Percentiles rank a stretch among this genome's conserved stretches.
These are phyloP conservation scores for Aspergillus jensenii DNA, from an alignment of 2,329 filamentous ascomycete species.

Conservation along the genomic window DNA sequence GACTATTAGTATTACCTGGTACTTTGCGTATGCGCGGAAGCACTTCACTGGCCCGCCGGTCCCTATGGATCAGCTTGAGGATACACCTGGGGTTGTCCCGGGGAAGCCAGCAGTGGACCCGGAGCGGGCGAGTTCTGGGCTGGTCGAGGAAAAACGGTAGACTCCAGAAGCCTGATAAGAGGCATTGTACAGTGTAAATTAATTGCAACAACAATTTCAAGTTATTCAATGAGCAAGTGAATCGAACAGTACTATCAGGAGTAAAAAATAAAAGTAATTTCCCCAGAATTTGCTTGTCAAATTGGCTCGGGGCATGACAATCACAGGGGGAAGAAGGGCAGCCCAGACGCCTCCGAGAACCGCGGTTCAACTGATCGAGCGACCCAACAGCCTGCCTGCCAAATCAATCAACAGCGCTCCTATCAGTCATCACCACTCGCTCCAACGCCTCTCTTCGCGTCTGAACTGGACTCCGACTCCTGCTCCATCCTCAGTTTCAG, in stretches of 20 bases:
- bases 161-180: neutral
- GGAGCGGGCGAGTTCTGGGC: conserved; percentile 27
- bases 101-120: conserved; percentile 31
- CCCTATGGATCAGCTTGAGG: conserved; percentile 26
- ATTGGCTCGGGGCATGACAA: conserved; percentile 5
- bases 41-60: conserved; percentile 61
- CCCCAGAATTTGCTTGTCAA: neutral
- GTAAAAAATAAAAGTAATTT: neutral
- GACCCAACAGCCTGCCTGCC: conserved; percentile 6
- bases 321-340: conserved; percentile 25
- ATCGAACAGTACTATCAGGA: neutral
- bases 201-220: neutral
- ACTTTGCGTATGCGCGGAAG: conserved; percentile 62
- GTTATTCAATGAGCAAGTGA: neutral
- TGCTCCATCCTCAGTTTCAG: neutral
- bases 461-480: neutral
- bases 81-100: conserved; percentile 31
- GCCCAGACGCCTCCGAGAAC: conserved; percentile 27
- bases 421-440: conserved; percentile 1
- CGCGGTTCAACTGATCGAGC: conserved; percentile 28
- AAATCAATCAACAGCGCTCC: conserved; percentile 7
- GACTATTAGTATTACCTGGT: conserved; percentile 61
- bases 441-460: neutral
- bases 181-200: neutral
- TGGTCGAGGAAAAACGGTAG: conserved; percentile 11